Evolutionary conservation across 805 yeast species (phyloP), one percentile per base, ranked within the genome.

Genomic region (Saccharomycopsis vini): DNA sequence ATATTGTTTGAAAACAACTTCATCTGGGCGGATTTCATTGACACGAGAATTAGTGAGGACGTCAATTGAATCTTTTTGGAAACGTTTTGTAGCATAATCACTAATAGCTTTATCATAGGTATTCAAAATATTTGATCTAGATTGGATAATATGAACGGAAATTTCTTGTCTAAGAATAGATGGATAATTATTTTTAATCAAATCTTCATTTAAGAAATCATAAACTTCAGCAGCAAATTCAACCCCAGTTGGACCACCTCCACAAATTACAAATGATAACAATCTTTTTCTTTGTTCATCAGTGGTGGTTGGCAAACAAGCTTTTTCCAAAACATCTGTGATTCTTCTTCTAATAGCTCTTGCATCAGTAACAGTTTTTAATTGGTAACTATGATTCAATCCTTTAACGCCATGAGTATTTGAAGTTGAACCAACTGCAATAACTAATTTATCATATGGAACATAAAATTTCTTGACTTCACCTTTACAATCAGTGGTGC

Each of bases 201-300:
- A 60, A 56, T 79, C 86, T 58, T 79, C 85, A 55, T 78, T 77
- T 56, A 79, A 63, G 52, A 79, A 58, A 54, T 79, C 87, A 52
- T 66, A 77, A 23, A 79, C 72, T 59, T 79, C 87, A 26, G 86
- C 83, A 24, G 87, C 86, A 53, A 79, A 71, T 56, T 79, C 86
- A 29, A 77, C 82, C 53, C 86, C 86, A 1, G 86, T 79, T 43
- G 86, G 84, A 36, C 86, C 86, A 48, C 85, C 86, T 49, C 86
- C 86, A 58, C 84, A 78, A 28, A 79, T 35, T 67, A 73, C 78
- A 58, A 79, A 78, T 42, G 79, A 72, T 38, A 79, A 64, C 47
- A 79, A 58, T 46, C 69, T 70, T 54, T 74, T 75, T 51, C 85
- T 72, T 54, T 79, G 83, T 36, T 69, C 80, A 50, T 75, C 80